These are phyloP conservation scores for Talaromyces trachyspermus DNA, from an alignment of 495 filamentous ascomycete genomes.

Conservation along the genomic window DNA sequence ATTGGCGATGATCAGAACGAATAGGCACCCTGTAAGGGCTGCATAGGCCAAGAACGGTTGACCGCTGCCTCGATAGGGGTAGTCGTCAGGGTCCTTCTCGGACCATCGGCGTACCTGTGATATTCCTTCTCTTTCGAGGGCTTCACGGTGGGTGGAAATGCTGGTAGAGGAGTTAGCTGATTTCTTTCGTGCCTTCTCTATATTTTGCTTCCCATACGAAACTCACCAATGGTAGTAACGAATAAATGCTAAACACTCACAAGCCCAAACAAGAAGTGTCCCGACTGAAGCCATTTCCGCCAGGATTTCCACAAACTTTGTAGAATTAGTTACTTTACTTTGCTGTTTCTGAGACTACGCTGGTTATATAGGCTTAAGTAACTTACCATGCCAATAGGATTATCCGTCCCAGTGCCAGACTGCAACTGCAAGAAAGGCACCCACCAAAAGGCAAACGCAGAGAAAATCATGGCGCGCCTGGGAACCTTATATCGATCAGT, in stretches of 20 bases:
- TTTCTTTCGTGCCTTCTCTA: not conserved
- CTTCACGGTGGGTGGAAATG: constrained; percentile 18
- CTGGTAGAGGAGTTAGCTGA: constrained; percentile 7
- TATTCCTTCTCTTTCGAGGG: constrained; percentile 14
- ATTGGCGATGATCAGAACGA: constrained; percentile 28
- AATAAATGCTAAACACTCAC: constrained; percentile 38
- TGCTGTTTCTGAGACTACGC: no score
- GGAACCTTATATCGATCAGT: constrained; percentile 27
- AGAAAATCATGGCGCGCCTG: constrained; percentile 29
- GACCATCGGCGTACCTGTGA: constrained; percentile 23
- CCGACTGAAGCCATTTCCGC: constrained; percentile 30
- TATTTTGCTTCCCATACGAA: not conserved
- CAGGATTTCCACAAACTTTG: constrained; percentile 28
- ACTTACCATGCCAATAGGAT: constrained; percentile 7
- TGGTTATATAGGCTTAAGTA: not conserved
- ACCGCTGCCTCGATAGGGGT: constrained; percentile 35
- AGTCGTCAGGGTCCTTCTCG: constrained; percentile 17
- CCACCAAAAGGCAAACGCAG: constrained; percentile 34
- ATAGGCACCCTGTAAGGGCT: constrained; percentile 28
- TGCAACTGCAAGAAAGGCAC: constrained; percentile 34
- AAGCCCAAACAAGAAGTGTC: constrained; percentile 36
- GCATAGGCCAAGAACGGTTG: constrained; percentile 34
- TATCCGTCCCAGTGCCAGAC: constrained; percentile 2
- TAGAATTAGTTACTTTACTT: constrained; percentile 6
- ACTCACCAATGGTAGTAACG: constrained; percentile 30